Evolutionary conservation across 2,329 filamentous ascomycete genomes (phyloP).

Genomic region (Botrytis deweyae): DNA sequence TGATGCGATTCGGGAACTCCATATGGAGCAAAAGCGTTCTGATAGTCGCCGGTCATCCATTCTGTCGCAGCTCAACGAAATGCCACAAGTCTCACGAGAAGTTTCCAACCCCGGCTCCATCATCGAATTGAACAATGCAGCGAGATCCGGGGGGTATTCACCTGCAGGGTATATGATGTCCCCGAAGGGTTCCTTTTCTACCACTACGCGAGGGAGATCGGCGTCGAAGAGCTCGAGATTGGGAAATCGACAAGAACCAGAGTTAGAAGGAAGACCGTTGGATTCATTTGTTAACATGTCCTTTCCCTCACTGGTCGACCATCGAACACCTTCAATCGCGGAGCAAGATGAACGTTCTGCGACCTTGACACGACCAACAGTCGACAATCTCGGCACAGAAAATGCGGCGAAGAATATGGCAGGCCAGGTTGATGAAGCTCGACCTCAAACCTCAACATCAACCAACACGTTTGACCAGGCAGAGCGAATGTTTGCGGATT

Average conservation of each 20-base stretch:
- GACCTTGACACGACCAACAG: conserved; percentile 32
- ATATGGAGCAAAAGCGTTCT: conserved; percentile 67
- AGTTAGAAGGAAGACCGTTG: conserved; percentile 39
- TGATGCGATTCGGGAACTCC: conserved; percentile 72
- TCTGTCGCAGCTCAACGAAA: conserved; percentile 45
- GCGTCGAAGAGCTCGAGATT: conserved; percentile 51
- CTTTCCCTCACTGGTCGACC: conserved; percentile 28
- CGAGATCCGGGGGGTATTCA: conserved; percentile 68
- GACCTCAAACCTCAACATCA: conserved; percentile 34
- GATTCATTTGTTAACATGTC: conserved; percentile 37
- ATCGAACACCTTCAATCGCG: conserved; percentile 32
- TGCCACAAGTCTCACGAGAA: conserved; percentile 41
- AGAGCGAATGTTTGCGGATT: conserved; percentile 70
- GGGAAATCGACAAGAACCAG: conserved; percentile 38
- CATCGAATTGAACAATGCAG: conserved; percentile 65
- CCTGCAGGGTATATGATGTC: conserved; percentile 67
- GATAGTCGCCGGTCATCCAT: conserved; percentile 67
- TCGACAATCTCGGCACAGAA: conserved; percentile 27
- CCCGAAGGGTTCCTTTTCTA: conserved; percentile 57
- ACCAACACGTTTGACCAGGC: conserved; percentile 61
- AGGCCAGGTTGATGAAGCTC: conserved; percentile 24
- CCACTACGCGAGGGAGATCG: conserved; percentile 51
- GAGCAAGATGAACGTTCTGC: conserved; percentile 35
- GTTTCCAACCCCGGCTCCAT: conserved; percentile 59
- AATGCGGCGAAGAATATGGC: conserved; percentile 20